A percentile compares a stretch with the other conserved stretches of the same genome.
Conservation (phyloP, 2,329 filamentous ascomycete species). For the Apiospora malaysiana region DNA sequence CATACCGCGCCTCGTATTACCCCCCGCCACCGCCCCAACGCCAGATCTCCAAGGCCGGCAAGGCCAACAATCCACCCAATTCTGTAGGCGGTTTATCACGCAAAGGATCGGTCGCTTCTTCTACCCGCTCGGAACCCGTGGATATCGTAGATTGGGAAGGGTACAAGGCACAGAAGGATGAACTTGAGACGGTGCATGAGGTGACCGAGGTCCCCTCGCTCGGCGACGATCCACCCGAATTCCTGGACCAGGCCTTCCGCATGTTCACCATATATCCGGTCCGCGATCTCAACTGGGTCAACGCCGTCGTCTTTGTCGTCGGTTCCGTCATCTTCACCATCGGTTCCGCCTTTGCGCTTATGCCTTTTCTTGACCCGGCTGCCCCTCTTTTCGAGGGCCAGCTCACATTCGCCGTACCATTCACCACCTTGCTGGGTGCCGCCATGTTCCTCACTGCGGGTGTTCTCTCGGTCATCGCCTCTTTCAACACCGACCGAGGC, state of each 20-base stretch:
- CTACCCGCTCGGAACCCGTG: background rate
- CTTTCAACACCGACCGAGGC: slow-evolving; percentile 24
- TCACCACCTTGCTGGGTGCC: slow-evolving; percentile 22
- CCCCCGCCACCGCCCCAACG: background rate
- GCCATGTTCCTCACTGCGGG: slow-evolving; percentile 21
- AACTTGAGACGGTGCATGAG: slow-evolving; percentile 44
- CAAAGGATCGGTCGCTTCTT: background rate
- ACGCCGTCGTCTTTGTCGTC: slow-evolving; percentile 33
- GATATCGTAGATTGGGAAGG: slow-evolving; percentile 7
- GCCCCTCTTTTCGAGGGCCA: slow-evolving; percentile 8
- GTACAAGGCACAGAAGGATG: slow-evolving; percentile 44
- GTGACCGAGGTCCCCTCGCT: background rate
- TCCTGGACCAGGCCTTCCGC: slow-evolving; percentile 23
- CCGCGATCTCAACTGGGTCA: slow-evolving; percentile 27
- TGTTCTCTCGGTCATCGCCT: slow-evolving; percentile 21
- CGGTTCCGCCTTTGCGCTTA: slow-evolving; percentile 21
- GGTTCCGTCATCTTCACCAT: slow-evolving; percentile 26
- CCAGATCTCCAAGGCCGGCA: background rate
- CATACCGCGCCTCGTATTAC: slow-evolving; percentile 10
- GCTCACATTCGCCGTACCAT: slow-evolving; percentile 16
- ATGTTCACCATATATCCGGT: slow-evolving; percentile 29
- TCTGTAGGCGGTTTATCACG: background rate
- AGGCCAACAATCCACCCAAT: background rate
- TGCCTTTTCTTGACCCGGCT: slow-evolving; percentile 12
- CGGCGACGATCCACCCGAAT: slow-evolving; percentile 14